Conservation (phyloP, 257 asterid genomes). For the Oldenlandia corymbosa region DNA sequence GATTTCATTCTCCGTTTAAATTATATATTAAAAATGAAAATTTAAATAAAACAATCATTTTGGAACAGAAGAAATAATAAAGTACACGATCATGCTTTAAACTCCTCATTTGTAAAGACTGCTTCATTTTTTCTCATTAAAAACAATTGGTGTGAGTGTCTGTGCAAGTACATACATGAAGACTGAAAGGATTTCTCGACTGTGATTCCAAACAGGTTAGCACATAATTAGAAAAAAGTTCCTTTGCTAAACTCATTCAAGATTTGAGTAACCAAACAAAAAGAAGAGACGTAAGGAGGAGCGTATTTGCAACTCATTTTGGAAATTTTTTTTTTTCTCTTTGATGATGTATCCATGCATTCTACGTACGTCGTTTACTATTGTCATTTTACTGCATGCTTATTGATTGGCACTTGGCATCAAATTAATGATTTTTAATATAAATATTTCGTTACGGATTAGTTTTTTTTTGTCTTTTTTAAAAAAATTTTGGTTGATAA, state of each 20-base stretch:
- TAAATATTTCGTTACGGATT: neutral
- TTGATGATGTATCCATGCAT: conserved; percentile 2
- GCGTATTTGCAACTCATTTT: neutral
- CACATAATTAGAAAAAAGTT: too few relatives aligned
- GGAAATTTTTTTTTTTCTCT: neutral
- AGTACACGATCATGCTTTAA: too few relatives aligned
- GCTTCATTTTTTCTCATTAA: too few relatives aligned
- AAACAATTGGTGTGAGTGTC: too few relatives aligned
- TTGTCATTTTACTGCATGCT: conserved; percentile 2
- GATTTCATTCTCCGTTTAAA: too few relatives aligned
- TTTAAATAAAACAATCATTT: too few relatives aligned
- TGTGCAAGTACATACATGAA: too few relatives aligned
- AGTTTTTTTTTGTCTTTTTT: neutral
- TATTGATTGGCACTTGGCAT: neutral
- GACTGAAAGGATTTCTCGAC: neutral
- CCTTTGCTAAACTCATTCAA: neutral
- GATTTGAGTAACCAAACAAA: neutral
- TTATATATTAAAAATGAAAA: too few relatives aligned
- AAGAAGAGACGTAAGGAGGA: conserved; percentile 4
- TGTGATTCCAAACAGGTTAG: neutral
- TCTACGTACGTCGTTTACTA: neutral
- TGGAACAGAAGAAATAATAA: too few relatives aligned
- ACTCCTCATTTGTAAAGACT: too few relatives aligned
- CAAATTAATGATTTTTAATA: neutral
- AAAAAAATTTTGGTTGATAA: neutral